phyloP scores from a whole-genome alignment of 2,329 filamentous ascomycete species.

The Colletotrichum acutatum region DNA sequence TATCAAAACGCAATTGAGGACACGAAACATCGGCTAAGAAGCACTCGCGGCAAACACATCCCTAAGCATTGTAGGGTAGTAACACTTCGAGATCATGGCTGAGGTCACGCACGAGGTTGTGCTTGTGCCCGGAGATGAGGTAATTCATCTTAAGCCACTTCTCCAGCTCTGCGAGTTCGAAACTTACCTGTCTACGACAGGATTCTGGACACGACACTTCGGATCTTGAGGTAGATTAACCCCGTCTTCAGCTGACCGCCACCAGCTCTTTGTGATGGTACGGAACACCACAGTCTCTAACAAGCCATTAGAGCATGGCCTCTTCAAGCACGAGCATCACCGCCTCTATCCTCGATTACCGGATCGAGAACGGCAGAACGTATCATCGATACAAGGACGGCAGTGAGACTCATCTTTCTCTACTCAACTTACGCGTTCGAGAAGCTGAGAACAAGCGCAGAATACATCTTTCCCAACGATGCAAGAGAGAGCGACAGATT shows the following conservation, averaged over 20 bases:
- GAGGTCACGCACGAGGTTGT: background rate
- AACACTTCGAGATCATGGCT: too few relatives aligned
- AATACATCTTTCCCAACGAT: background rate
- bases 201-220: background rate
- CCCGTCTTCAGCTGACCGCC: too few relatives aligned
- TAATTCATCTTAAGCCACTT: too few relatives aligned
- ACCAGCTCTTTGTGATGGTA: too few relatives aligned
- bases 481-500: background rate
- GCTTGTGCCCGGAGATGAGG: background rate
- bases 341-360: slow-evolving; percentile 42
- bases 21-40: too few relatives aligned
- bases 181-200: background rate
- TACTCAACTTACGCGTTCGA: too few relatives aligned
- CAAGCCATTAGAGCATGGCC: background rate
- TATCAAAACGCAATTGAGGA: too few relatives aligned
- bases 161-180: too few relatives aligned
- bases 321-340: slow-evolving; percentile 43
- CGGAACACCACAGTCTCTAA: background rate
- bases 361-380: slow-evolving; percentile 25
- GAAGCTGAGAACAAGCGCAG: background rate
- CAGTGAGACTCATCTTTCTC: background rate
- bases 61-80: too few relatives aligned
- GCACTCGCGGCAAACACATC: too few relatives aligned
- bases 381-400: slow-evolving; percentile 38
- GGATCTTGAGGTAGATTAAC: background rate